phyloP scores from a whole-genome alignment of 2,329 filamentous ascomycete genomes.

The Cytospora leucostoma region DNA sequence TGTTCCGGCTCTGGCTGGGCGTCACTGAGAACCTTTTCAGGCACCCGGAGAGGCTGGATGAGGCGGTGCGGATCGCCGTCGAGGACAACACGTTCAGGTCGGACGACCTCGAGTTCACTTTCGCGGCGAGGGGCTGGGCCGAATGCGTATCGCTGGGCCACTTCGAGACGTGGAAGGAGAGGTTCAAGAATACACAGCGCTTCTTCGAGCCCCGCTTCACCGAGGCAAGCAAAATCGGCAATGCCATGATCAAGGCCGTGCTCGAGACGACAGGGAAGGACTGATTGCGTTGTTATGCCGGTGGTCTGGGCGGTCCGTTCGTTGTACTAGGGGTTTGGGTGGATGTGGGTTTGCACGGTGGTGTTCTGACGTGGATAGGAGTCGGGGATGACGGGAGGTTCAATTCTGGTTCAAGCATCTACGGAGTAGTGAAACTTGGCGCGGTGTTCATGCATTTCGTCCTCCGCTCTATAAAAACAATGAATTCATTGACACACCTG shows the following conservation, averaged over 20 bases:
- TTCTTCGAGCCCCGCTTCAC: constrained; percentile 92
- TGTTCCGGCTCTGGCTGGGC: constrained; percentile 94
- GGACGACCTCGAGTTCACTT: constrained; percentile 96
- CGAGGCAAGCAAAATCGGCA: constrained; percentile 84
- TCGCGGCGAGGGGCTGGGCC: constrained; percentile 93
- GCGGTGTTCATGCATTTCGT: too few species aligned
- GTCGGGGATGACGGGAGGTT: too few species aligned
- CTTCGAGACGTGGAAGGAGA: constrained; percentile 88
- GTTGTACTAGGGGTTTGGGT: too few species aligned
- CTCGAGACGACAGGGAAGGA: constrained; percentile 66
- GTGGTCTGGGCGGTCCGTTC: too few species aligned
- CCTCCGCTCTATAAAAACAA: too few species aligned
- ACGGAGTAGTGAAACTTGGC: too few species aligned
- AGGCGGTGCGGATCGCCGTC: constrained; percentile 81
- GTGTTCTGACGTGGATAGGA: too few species aligned
- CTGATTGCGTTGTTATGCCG: background rate
- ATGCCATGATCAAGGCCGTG: constrained; percentile 97
- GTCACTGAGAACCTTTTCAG: constrained; percentile 97
- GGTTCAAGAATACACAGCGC: constrained; percentile 84
- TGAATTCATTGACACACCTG: too few species aligned
- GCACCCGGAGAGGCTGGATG: constrained; percentile 76
- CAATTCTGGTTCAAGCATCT: too few species aligned
- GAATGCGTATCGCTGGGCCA: constrained; percentile 89
- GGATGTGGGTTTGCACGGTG: too few species aligned
- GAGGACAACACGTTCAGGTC: constrained; percentile 90